These are phyloP conservation scores for Zygosaccharomyces gambellarensis DNA, from an alignment of 805 yeast genomes.

Conservation along the genomic window DNA sequence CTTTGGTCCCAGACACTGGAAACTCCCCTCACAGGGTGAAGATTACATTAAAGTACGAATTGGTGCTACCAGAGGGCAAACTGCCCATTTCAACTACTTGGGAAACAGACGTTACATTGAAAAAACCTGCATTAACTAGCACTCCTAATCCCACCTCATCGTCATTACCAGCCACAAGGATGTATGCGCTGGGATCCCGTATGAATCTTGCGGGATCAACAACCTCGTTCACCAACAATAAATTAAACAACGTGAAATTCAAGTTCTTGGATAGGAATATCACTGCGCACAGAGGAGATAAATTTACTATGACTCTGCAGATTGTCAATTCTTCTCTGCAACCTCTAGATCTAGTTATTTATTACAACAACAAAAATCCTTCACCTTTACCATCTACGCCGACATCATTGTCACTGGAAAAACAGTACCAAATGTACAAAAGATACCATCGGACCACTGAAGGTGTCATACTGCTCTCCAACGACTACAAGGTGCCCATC, in stretches of 20 bases:
- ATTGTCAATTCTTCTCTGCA: slow-evolving; percentile 26
- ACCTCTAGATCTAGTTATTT: slow-evolving; percentile 27
- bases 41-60: slow-evolving; percentile 21
- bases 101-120: slow-evolving; percentile 33
- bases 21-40: slow-evolving; percentile 25
- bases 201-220: slow-evolving; percentile 13
- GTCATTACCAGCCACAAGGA: slow-evolving; percentile 19
- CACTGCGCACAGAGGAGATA: slow-evolving; percentile 21
- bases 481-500: slow-evolving; percentile 32
- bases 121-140: slow-evolving; percentile 17
- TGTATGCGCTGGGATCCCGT: slow-evolving; percentile 14
- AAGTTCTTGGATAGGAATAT: slow-evolving; percentile 25
- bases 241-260: slow-evolving; percentile 25
- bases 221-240: slow-evolving; percentile 20
- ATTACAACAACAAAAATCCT: slow-evolving; percentile 24
- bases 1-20: slow-evolving; percentile 15
- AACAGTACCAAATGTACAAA: slow-evolving; percentile 24
- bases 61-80: slow-evolving; percentile 3
- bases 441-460: slow-evolving; percentile 24
- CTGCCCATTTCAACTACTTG: slow-evolving; percentile 27
- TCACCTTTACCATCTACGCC: slow-evolving; percentile 9
- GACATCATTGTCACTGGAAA: slow-evolving; percentile 20
- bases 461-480: slow-evolving; percentile 31
- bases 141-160: slow-evolving; percentile 14
- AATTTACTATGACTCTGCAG: slow-evolving; percentile 26